These are phyloP conservation scores for Phragmites australis DNA, from an alignment of 176 grass and related monocot genomes.

Conservation along the genomic window DNA sequence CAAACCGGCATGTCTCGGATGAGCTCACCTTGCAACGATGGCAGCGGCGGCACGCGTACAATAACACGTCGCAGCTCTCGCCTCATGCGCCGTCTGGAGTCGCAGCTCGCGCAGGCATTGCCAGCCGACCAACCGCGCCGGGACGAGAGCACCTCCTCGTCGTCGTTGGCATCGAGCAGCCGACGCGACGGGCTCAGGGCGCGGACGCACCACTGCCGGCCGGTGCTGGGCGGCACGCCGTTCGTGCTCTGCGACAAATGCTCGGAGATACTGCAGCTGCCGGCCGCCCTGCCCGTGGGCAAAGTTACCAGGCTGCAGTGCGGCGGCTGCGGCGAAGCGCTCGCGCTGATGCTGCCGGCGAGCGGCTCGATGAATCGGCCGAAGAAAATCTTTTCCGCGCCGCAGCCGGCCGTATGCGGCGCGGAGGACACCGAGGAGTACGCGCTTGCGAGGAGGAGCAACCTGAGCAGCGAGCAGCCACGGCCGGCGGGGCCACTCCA, in stretches of 20 bases:
- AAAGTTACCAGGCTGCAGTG: slow-evolving; percentile 56
- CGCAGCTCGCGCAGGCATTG: slow-evolving; percentile 48
- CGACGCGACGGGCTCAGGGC: slow-evolving; percentile 23
- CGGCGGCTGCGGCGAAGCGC: slow-evolving; percentile 58
- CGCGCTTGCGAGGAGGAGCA: not conserved
- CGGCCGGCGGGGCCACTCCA: slow-evolving; percentile 39
- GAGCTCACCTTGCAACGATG: slow-evolving; percentile 27
- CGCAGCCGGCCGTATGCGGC: slow-evolving; percentile 36
- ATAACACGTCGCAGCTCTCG: slow-evolving; percentile 44
- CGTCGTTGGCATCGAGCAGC: slow-evolving; percentile 19
- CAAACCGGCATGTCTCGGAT: not conserved
- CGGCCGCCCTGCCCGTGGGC: slow-evolving; percentile 27
- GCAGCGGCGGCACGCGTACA: not conserved
- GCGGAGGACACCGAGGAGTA: slow-evolving; percentile 13
- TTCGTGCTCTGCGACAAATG: slow-evolving; percentile 72
- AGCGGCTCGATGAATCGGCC: slow-evolving; percentile 21
- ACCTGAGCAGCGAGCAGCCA: slow-evolving; percentile 43
- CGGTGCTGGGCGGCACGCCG: slow-evolving; percentile 66
- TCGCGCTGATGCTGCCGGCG: slow-evolving; percentile 55
- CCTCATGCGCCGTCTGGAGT: slow-evolving; percentile 56
- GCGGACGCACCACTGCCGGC: slow-evolving; percentile 51
- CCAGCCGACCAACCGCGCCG: slow-evolving; percentile 19
- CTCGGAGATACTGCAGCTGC: slow-evolving; percentile 58
- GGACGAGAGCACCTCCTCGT: not conserved
- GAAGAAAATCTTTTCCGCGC: slow-evolving; percentile 51